Evolutionary conservation across 495 filamentous ascomycete species (phyloP).

Genomic region (Talaromyces ruber): DNA sequence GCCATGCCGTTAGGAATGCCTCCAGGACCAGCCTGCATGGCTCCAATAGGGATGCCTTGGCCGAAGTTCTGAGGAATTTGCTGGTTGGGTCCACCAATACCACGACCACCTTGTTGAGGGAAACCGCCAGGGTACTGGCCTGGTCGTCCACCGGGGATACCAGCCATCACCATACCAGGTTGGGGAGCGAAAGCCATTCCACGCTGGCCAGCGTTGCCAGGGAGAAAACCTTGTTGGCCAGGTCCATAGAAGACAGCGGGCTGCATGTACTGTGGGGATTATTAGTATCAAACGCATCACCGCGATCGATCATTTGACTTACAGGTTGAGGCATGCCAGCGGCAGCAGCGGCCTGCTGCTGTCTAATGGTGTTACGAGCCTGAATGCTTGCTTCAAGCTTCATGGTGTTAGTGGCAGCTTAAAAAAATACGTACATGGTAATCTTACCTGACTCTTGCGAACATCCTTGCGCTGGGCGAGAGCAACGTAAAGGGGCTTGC

Average conservation of each 20-base stretch:
- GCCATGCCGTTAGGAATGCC: constrained; percentile 46
- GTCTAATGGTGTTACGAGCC: constrained; percentile 93
- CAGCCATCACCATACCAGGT: constrained; percentile 71
- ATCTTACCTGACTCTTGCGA: constrained; percentile 73
- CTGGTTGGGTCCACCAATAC: constrained; percentile 60
- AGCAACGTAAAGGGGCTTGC: constrained; percentile 96
- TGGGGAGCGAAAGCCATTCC: constrained; percentile 82
- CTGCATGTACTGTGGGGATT: constrained; percentile 51
- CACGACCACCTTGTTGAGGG: constrained; percentile 72
- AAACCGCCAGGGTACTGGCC: constrained; percentile 75
- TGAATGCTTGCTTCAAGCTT: constrained; percentile 95
- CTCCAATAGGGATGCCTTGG: constrained; percentile 66
- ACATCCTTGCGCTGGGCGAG: constrained; percentile 99
- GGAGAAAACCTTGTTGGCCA: constrained; percentile 78
- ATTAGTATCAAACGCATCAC: neutral
- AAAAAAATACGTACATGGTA: neutral
- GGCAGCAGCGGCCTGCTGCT: constrained; percentile 93
- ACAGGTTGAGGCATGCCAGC: constrained; percentile 84
- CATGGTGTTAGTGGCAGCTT: constrained; percentile 7
- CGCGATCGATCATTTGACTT: constrained; percentile 14
- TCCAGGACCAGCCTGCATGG: constrained; percentile 56
- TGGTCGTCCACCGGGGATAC: constrained; percentile 71
- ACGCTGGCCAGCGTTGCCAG: constrained; percentile 57
- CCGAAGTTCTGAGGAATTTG: constrained; percentile 76
- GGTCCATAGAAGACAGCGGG: constrained; percentile 81